phyloP scores from a whole-genome alignment of 805 yeast genomes.

The Clavispora asparagi region DNA sequence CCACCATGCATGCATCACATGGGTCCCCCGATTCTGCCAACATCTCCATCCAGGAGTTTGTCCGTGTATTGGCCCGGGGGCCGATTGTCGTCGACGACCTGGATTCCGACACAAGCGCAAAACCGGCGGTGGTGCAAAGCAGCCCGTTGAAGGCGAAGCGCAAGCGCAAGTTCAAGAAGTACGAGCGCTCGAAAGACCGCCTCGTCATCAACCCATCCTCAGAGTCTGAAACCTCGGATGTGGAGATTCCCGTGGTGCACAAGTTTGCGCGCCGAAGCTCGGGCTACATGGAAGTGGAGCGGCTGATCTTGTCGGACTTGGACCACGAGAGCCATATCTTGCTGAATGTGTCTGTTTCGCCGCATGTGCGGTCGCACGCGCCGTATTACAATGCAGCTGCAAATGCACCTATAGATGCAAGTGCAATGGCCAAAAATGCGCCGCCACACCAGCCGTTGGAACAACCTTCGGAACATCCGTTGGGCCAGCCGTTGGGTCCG shows the following conservation, averaged over 20 bases:
- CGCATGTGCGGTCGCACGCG: too few species aligned
- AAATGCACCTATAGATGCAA: not conserved
- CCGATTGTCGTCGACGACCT: not conserved
- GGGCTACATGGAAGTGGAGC: not conserved
- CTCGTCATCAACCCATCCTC: conserved; percentile 16
- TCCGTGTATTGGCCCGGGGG: not conserved
- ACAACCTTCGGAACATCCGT: too few species aligned
- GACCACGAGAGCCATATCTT: not conserved
- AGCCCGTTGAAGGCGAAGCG: not conserved
- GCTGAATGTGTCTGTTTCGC: not conserved
- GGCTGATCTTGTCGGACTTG: not conserved
- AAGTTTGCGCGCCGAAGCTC: not conserved
- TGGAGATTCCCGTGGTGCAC: not conserved
- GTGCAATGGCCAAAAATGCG: too few species aligned
- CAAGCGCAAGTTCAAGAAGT: conserved; percentile 1
- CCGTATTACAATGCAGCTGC: not conserved
- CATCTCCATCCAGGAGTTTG: not conserved
- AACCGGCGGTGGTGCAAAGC: not conserved
- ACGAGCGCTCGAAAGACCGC: conserved; percentile 4
- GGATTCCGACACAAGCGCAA: not conserved
- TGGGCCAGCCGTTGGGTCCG: not conserved
- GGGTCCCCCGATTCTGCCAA: not conserved
- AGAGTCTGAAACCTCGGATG: conserved; percentile 8
- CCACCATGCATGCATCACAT: not conserved
- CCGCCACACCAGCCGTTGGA: too few species aligned